Base-by-base conservation (phyloP, 2,329 filamentous ascomycete genomes). In the Fusarium subglutinans region DNA sequence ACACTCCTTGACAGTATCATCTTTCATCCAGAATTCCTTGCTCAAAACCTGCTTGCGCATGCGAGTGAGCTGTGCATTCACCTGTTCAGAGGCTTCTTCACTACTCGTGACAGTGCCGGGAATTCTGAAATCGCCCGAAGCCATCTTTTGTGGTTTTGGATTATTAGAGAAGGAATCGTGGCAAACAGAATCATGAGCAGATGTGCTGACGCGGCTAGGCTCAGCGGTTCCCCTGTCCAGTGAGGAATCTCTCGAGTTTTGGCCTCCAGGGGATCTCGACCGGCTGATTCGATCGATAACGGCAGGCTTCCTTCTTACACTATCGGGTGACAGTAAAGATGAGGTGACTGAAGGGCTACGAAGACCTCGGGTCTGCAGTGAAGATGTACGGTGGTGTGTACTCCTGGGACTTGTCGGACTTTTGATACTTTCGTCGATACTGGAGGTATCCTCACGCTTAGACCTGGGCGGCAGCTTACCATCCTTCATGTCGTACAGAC, bases 11-110 rank as follows among this genome's bases (percentile, higher is more conserved):
- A 96, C 97, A 72, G 97, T 98, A 79, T 98, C 96, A 80, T 99
- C 96, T 68, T 95, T 94, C 96, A 99, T 99, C 96, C 96, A 98
- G 77, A 98, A 98, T 76, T 98, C 95, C 79, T 95, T 96, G 81
- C 94, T 97, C 51, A 98, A 85, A 13, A 99, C 92, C 79, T 96
- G 95, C 78, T 94, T 93, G 71, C 93, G 91, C 86, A 98, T 92
- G 76, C 93, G 92, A 56, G 90, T 90, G 12, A 92, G 83, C 62
- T 89, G 87, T 14, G 89, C 87, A 76, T 86, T 91, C 66, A 91
- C 89, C 55, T 86, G 85, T 67, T 90, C 90, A 5, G 88, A 87
- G 10, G 87, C 87, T 6, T 88, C 88, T 75, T 90, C 89, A 40
- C 79, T 78, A 63, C 87, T 87, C 15, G 84, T 83, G 20, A 86